Evolutionary conservation across 495 filamentous ascomycete genomes (phyloP).

Genomic region (Penicillium egyptiacum): DNA sequence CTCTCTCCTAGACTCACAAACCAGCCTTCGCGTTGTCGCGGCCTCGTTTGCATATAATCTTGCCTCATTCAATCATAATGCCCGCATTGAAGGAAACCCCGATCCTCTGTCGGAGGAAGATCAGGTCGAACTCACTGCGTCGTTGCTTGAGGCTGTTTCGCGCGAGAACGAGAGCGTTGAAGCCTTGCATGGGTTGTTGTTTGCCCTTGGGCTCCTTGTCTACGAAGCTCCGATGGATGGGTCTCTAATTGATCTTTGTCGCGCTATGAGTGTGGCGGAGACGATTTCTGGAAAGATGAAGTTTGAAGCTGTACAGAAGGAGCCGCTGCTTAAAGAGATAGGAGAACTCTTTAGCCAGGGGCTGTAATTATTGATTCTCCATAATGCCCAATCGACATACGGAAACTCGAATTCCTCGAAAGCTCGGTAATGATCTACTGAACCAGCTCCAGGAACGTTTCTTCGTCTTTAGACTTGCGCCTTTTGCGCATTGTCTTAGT

Average conservation of each 20-base stretch:
- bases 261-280: slow-evolving; percentile 65
- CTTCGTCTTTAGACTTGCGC: background rate
- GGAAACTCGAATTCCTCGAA: background rate
- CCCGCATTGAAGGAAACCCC: slow-evolving; percentile 54
- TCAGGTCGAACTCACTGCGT: slow-evolving; percentile 76
- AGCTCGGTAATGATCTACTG: background rate
- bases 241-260: slow-evolving; percentile 71
- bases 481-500: background rate
- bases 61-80: slow-evolving; percentile 64
- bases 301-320: slow-evolving; percentile 48
- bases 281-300: slow-evolving; percentile 55
- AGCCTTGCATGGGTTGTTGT: slow-evolving; percentile 67
- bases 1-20: slow-evolving; percentile 55
- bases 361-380: slow-evolving; percentile 18
- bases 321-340: slow-evolving; percentile 62
- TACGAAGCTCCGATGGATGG: slow-evolving; percentile 69
- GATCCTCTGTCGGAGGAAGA: slow-evolving; percentile 65
- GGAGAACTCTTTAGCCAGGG: slow-evolving; percentile 49
- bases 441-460: background rate
- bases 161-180: slow-evolving; percentile 67
- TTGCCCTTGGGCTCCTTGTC: slow-evolving; percentile 69
- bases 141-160: slow-evolving; percentile 71
- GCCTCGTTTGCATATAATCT: slow-evolving; percentile 84
- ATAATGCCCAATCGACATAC: background rate
- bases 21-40: slow-evolving; percentile 68